Evolutionary conservation across 805 yeast genomes (phyloP).

Genomic region (Teunomyces pallodes): DNA sequence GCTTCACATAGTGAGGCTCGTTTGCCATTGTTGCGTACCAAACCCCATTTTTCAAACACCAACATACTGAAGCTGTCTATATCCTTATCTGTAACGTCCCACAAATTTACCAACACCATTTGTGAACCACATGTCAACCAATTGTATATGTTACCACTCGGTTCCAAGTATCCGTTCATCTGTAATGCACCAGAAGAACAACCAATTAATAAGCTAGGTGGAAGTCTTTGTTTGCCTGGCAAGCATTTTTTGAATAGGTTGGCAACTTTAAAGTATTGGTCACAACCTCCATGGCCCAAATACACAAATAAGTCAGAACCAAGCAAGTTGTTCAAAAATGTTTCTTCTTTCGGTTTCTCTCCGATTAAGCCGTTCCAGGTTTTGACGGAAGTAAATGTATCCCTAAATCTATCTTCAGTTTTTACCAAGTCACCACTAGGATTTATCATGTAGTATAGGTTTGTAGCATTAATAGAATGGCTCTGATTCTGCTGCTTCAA

Average conservation of each 20-base stretch:
- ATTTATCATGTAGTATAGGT: conserved; percentile 62
- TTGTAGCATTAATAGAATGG: not conserved
- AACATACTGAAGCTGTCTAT: conserved; percentile 73
- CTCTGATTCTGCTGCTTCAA: conserved; percentile 17
- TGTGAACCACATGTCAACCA: conserved; percentile 83
- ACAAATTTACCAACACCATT: conserved; percentile 76
- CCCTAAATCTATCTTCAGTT: conserved; percentile 60
- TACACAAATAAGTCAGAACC: conserved; percentile 57
- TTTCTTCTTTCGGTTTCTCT: conserved; percentile 53
- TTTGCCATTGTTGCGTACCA: conserved; percentile 24
- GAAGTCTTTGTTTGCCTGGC: conserved; percentile 38
- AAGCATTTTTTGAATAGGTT: conserved; percentile 34
- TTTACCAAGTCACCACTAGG: conserved; percentile 75
- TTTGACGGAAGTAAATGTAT: conserved; percentile 34
- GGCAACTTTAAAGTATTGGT: conserved; percentile 64
- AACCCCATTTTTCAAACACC: conserved; percentile 66
- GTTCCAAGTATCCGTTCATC: conserved; percentile 58
- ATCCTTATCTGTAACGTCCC: conserved; percentile 98
- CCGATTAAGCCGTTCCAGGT: conserved; percentile 59
- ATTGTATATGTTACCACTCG: conserved; percentile 73
- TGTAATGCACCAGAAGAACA: conserved; percentile 82
- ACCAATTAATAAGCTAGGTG: conserved; percentile 74
- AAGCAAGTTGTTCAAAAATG: conserved; percentile 44
- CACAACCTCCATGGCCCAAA: conserved; percentile 98
- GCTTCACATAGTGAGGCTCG: conserved; percentile 50